These are phyloP conservation scores for Polytrichum commune DNA, from an alignment of 225 moss, liverwort and hornwort genomes.

Conservation along the genomic window DNA sequence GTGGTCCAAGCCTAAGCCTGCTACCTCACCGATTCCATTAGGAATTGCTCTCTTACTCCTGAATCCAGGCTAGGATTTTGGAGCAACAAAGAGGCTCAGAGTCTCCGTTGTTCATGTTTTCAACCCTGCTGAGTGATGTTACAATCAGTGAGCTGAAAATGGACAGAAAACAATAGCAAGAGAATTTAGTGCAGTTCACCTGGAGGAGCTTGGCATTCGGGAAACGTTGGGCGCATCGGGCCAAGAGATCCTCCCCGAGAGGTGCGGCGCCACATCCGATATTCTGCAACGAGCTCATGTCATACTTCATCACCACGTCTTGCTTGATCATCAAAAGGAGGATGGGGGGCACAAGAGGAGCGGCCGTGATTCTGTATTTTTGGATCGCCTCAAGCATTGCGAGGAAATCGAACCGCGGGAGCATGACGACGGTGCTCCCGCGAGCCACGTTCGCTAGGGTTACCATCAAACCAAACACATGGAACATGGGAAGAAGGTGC, in stretches of 20 bases:
- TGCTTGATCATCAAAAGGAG: constrained; percentile 58
- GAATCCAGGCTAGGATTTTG: too few species aligned
- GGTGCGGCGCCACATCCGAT: constrained; percentile 79
- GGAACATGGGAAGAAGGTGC: constrained; percentile 60
- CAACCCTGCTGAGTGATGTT: background rate
- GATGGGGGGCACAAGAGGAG: constrained; percentile 69
- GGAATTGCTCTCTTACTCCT: background rate
- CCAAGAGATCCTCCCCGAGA: constrained; percentile 43
- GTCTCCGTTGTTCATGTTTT: too few species aligned
- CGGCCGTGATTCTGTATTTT: constrained; percentile 35
- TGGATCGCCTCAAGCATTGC: constrained; percentile 51
- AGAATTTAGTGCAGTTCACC: constrained; percentile 21
- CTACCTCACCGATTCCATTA: too few species aligned
- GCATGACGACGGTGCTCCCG: constrained; percentile 39
- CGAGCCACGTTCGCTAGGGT: constrained; percentile 16
- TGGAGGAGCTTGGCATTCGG: constrained; percentile 49
- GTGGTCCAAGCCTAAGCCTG: too few species aligned
- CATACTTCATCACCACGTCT: constrained; percentile 52
- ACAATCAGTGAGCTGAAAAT: background rate
- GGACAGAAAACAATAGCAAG: background rate
- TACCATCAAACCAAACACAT: constrained; percentile 62
- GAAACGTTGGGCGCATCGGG: constrained; percentile 34
- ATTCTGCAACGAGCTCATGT: constrained; percentile 50
- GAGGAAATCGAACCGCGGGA: constrained; percentile 58
- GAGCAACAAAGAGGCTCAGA: too few species aligned